phyloP scores from a whole-genome alignment of 2,329 filamentous ascomycete genomes.

The Lecanosticta acicola region DNA sequence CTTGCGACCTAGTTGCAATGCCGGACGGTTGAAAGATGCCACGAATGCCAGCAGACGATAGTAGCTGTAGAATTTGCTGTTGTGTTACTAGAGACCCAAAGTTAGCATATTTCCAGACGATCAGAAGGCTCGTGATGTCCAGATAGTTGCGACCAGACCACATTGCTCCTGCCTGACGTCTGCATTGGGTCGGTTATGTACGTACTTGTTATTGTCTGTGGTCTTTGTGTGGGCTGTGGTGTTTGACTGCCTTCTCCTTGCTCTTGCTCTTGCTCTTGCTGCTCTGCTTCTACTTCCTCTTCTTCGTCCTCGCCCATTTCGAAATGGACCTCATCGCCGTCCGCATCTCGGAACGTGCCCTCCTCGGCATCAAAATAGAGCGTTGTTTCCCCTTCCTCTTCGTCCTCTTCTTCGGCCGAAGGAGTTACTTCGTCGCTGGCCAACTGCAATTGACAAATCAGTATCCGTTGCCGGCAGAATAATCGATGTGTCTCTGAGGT shows the following conservation, averaged over 20 bases:
- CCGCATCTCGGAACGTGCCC: constrained; percentile 28
- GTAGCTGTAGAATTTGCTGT: constrained; percentile 49
- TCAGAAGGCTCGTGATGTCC: not conserved
- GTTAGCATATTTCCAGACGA: not conserved
- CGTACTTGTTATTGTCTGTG: constrained; percentile 30
- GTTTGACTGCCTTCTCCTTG: constrained; percentile 26
- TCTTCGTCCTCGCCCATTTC: constrained; percentile 29
- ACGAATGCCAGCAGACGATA: constrained; percentile 50
- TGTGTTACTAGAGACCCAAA: constrained; percentile 37
- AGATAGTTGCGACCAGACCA: too few species aligned
- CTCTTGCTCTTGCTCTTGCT: constrained; percentile 27
- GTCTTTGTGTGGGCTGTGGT: constrained; percentile 20
- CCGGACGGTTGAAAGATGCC: constrained; percentile 43
- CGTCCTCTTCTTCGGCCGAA: constrained; percentile 35
- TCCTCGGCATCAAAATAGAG: constrained; percentile 36
- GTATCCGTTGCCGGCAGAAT: not conserved
- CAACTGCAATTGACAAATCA: constrained; percentile 17
- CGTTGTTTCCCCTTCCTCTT: constrained; percentile 38
- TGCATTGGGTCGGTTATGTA: not conserved
- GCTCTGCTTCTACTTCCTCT: constrained; percentile 22
- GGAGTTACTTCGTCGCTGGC: constrained; percentile 35
- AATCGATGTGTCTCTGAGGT: too few species aligned
- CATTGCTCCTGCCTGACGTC: constrained; percentile 14
- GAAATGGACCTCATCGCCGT: constrained; percentile 26
- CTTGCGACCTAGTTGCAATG: constrained; percentile 24